These are phyloP conservation scores for Russula sp. DNA, from an alignment of 768 basidiomycete genomes.

Conservation along the genomic window DNA sequence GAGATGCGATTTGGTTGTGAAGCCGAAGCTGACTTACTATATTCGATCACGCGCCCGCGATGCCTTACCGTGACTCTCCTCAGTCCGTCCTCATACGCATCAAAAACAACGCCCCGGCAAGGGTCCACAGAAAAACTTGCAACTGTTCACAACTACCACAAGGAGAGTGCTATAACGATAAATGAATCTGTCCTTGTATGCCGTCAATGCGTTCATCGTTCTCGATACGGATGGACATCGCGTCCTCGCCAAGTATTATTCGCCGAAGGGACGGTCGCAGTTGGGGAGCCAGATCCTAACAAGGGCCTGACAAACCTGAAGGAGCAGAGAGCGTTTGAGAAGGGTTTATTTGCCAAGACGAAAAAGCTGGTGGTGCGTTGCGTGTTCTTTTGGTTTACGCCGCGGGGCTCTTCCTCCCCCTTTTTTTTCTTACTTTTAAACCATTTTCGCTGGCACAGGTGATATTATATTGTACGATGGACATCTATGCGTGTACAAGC, in stretches of 20 bases:
- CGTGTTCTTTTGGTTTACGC: not conserved
- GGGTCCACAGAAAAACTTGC: not conserved
- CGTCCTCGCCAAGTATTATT: constrained; percentile 94
- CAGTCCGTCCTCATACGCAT: not conserved
- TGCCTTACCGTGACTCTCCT: not conserved
- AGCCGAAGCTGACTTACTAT: not conserved
- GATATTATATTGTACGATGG: constrained; percentile 92
- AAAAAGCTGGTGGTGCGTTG: constrained; percentile 80
- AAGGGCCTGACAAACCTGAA: constrained; percentile 71
- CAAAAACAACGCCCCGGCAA: not conserved
- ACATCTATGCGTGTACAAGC: constrained; percentile 89
- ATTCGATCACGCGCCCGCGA: not conserved
- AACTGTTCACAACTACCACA: not conserved
- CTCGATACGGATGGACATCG: constrained; percentile 96
- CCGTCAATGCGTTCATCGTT: constrained; percentile 81
- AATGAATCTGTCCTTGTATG: constrained; percentile 86
- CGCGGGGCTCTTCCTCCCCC: not conserved
- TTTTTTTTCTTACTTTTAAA: not conserved
- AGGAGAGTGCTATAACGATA: not conserved
- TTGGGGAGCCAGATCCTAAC: constrained; percentile 44
- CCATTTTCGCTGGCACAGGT: constrained; percentile 44
- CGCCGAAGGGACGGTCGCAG: constrained; percentile 58
- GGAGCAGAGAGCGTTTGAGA: constrained; percentile 95
- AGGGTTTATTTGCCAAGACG: constrained; percentile 92
- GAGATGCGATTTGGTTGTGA: not conserved